Evolutionary conservation across 768 basidiomycete species (phyloP), one percentile per base, ranked within the genome.

Genomic region (Leucocoprinus birnbaumii): DNA sequence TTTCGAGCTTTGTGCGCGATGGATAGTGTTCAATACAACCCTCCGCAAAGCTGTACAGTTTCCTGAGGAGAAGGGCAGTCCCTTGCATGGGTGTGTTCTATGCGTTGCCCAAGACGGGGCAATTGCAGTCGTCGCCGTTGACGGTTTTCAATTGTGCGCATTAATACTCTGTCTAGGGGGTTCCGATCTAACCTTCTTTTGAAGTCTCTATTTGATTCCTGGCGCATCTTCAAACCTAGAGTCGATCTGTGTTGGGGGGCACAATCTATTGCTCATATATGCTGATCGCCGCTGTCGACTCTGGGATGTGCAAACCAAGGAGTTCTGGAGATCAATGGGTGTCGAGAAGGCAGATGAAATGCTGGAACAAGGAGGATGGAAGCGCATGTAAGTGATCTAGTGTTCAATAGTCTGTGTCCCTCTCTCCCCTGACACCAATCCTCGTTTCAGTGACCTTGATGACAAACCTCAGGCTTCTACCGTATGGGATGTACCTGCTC

Each of bases 321-420:
- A 97, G 62, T 87, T 98, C 61, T 82, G 92, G 78, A 73, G 96
- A 47, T 90, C 93, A 0, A 91, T 91, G 80, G 78, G 78, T 4
- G 60, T 75, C 7, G 87, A 87, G 40, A 94, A 89, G 64, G 92
- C 87, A 0, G 80, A 83, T 48, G 92, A 93, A 47, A 73, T 93
- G 53, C 62, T 96, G 3, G 66, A 65, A 1, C 80, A 89, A 63
- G 86, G 87, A 0, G 82, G 80, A 1, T 98, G 95, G 96, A 68
- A 69, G 16, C 77, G 84, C 50, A 63, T 89, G 96, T 95, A 62
- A 42, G 77, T 59, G 5, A 37, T 43, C 16, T 22, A 14, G n/a
- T 8, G n/a, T 19, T n/a, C 11, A 35, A 14, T 10, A 3, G 6
- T 9, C 24, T 16, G 25, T 13, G 5, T 53, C n/a, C 19, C 47